Evolutionary conservation across 805 yeast genomes (phyloP).

Genomic region (Starmerella sp.): DNA sequence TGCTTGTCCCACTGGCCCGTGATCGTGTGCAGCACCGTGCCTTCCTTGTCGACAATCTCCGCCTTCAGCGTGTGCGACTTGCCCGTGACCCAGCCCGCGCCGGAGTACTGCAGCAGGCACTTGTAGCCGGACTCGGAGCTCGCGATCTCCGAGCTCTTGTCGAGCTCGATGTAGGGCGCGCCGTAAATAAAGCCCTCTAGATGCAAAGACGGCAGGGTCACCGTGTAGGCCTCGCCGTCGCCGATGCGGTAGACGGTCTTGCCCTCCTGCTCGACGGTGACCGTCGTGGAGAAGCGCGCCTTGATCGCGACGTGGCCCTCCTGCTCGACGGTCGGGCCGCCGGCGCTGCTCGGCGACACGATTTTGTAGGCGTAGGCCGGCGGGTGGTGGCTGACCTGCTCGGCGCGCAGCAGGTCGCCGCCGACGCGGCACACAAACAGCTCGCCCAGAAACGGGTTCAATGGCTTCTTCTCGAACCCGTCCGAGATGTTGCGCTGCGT

Average conservation of each 20-base stretch:
- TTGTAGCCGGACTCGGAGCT: constrained; percentile 59
- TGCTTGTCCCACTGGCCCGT: constrained; percentile 79
- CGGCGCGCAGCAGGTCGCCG: constrained; percentile 69
- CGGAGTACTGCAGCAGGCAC: constrained; percentile 66
- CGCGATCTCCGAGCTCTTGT: constrained; percentile 77
- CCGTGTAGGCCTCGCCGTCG: constrained; percentile 54
- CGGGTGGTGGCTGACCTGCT: constrained; percentile 96
- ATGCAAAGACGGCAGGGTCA: constrained; percentile 90
- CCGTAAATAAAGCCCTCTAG: constrained; percentile 87
- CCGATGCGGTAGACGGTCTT: constrained; percentile 59
- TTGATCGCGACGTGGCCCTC: constrained; percentile 87
- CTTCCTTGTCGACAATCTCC: constrained; percentile 42
- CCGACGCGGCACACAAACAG: constrained; percentile 88
- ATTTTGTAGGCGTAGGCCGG: constrained; percentile 92
- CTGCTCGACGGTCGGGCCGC: constrained; percentile 49
- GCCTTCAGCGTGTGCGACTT: constrained; percentile 90
- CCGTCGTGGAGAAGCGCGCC: constrained; percentile 69
- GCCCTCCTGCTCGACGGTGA: constrained; percentile 84
- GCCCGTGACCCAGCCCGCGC: constrained; percentile 92
- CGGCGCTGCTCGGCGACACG: constrained; percentile 34
- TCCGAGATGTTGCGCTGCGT: constrained; percentile 81
- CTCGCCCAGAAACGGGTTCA: constrained; percentile 94
- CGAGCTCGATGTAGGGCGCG: constrained; percentile 88
- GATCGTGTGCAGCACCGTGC: constrained; percentile 62
- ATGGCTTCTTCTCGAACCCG: constrained; percentile 95